These are phyloP conservation scores for Ophiostoma quercus DNA, from an alignment of 2,329 filamentous ascomycete genomes.

Conservation along the genomic window DNA sequence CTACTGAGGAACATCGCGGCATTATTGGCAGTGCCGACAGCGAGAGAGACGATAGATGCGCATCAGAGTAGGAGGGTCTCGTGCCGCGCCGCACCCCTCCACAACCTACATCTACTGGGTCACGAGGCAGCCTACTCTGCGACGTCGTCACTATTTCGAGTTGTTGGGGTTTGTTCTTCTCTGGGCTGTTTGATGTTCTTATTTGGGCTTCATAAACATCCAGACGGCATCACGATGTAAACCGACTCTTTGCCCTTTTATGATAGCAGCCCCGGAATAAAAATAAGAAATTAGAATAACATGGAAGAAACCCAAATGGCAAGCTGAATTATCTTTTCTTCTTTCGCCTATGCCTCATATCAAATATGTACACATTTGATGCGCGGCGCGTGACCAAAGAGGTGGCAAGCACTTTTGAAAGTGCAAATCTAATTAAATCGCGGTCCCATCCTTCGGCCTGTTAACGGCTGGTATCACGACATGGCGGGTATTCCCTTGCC, in stretches of 20 bases:
- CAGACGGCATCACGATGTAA: too few species aligned
- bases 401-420: background rate
- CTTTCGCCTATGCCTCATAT: too few species aligned
- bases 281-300: too few species aligned
- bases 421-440: background rate
- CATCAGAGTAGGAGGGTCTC: constrained; percentile 2
- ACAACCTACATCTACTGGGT: background rate
- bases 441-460: background rate
- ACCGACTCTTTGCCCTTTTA: too few species aligned
- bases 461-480: constrained; percentile 13
- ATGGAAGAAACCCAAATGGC: too few species aligned
- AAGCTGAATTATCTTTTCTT: too few species aligned
- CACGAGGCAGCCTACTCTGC: background rate
- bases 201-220: too few species aligned
- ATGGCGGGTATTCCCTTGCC: constrained; percentile 13
- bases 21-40: background rate
- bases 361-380: background rate
- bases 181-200: too few species aligned
- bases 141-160: background rate
- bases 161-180: background rate
- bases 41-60: background rate
- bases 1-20: background rate
- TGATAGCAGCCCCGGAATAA: too few species aligned
- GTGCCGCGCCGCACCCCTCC: constrained; percentile 11
- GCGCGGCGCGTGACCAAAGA: background rate